Evolutionary conservation across 1,284 basidiomycete genomes (phyloP).

Genomic region (Pseudozyma sp.): DNA sequence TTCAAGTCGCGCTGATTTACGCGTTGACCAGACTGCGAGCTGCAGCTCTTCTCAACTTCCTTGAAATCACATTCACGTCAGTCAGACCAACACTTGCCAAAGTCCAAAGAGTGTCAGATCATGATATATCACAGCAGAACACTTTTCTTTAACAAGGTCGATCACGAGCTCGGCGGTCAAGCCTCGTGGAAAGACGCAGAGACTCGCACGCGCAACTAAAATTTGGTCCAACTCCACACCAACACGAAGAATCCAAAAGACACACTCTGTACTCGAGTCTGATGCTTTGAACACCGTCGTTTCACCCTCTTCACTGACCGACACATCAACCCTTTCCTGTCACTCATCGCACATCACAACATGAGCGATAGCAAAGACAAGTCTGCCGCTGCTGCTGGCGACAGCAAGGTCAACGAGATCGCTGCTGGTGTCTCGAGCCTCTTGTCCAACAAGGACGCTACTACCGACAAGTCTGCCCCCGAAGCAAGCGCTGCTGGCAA

Average conservation of each 20-base stretch:
- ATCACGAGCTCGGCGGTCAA: constrained; percentile 19
- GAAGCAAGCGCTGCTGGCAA: constrained; percentile 13
- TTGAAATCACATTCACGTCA: too few relatives aligned
- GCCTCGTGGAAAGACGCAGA: neutral
- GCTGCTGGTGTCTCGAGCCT: constrained; percentile 52
- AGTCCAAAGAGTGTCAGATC: constrained; percentile 19
- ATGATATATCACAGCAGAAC: too few relatives aligned
- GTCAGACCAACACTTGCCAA: constrained; percentile 29
- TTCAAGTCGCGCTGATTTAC: constrained; percentile 26
- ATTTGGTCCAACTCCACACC: constrained; percentile 27
- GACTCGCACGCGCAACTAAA: constrained; percentile 22
- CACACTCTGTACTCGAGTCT: neutral
- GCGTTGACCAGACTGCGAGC: constrained; percentile 15
- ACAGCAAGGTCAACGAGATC: constrained; percentile 53
- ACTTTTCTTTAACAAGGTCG: constrained; percentile 5
- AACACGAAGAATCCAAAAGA: constrained; percentile 37
- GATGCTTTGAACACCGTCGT: neutral
- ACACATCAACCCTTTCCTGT: neutral
- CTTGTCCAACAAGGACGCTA: constrained; percentile 38
- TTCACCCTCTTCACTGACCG: neutral
- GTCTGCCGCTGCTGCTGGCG: constrained; percentile 17
- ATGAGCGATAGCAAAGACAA: constrained; percentile 48
- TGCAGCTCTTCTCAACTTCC: constrained; percentile 2
- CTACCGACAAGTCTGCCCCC: constrained; percentile 7
- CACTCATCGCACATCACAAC: neutral